phyloP scores from a whole-genome alignment of 2,329 filamentous ascomycete genomes.

The Fusarium sp. region DNA sequence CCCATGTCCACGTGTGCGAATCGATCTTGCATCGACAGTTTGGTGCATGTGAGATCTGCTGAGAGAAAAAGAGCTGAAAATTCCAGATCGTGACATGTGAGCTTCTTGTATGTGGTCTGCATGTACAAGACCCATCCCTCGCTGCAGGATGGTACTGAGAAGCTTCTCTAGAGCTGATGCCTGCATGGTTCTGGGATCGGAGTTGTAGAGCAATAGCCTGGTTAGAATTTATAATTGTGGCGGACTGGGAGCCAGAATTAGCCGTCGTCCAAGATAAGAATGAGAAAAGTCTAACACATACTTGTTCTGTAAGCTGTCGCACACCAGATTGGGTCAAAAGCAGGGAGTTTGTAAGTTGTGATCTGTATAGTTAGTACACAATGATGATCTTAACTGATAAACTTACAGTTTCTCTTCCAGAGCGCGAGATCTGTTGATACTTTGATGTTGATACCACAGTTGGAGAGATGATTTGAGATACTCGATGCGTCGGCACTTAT shows the following conservation, averaged over 20 bases:
- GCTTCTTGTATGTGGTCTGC: constrained; percentile 2
- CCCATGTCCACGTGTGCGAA: neutral
- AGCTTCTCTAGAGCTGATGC: fast-evolving
- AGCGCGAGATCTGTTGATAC: neutral
- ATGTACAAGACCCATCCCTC: neutral
- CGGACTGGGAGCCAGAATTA: neutral
- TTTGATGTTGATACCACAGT: constrained; percentile 9
- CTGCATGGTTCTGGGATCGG: neutral
- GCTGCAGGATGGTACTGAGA: neutral
- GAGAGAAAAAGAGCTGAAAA: constrained; percentile 1
- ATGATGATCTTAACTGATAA: no score
- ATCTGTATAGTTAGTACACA: neutral
- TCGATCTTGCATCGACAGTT: neutral
- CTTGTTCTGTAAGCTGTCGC: neutral
- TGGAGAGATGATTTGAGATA: neutral
- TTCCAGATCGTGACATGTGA: constrained; percentile 28
- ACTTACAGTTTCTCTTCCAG: neutral
- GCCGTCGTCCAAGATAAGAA: no score
- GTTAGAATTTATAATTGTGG: neutral
- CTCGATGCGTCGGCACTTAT: constrained; percentile 1
- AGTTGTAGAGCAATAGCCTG: neutral
- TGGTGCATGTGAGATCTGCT: neutral
- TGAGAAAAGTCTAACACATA: neutral
- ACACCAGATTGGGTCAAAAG: neutral
- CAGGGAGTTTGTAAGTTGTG: neutral